Percentiles rank a stretch among this genome's conserved stretches.
phyloP scores from a whole-genome alignment of 2,329 filamentous ascomycete species.

The Sphaerulina vaccinii region DNA sequence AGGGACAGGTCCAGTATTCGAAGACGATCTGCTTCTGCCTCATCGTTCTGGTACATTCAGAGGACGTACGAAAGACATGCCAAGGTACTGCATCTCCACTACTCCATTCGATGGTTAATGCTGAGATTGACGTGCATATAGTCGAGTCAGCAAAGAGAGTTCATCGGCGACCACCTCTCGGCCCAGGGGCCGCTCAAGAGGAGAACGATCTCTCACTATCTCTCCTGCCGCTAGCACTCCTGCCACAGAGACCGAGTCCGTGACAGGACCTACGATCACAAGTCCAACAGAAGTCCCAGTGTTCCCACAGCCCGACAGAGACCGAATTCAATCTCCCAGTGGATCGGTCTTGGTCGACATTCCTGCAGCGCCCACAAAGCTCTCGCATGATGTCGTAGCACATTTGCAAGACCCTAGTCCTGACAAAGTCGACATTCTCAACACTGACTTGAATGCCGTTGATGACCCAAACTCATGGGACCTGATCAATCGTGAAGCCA shows the following conservation, averaged over 20 bases:
- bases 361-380: conserved; percentile 4
- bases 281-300: not conserved
- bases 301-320: not conserved
- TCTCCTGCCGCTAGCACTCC: not conserved
- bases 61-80: not conserved
- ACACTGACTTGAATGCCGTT: conserved; percentile 17
- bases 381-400: conserved; percentile 14
- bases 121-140: not conserved
- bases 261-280: not conserved
- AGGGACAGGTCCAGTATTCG: not conserved
- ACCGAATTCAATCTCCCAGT: not conserved
- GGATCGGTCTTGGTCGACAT: not conserved
- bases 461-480: conserved; percentile 23
- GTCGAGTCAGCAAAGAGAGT: not conserved
- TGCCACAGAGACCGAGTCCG: not conserved
- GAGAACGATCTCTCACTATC: not conserved
- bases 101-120: not conserved
- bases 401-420: conserved; percentile 23
- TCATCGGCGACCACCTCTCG: not conserved
- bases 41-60: not conserved
- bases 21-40: conserved; percentile 15
- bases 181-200: conserved; percentile 1
- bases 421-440: conserved; percentile 19
- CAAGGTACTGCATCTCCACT: not conserved
- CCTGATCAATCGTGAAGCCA: conserved; percentile 18